Evolutionary conservation across 306 rosid species (phyloP), one percentile per base, ranked within the genome.

Genomic region (Ormosia semicastrata): DNA sequence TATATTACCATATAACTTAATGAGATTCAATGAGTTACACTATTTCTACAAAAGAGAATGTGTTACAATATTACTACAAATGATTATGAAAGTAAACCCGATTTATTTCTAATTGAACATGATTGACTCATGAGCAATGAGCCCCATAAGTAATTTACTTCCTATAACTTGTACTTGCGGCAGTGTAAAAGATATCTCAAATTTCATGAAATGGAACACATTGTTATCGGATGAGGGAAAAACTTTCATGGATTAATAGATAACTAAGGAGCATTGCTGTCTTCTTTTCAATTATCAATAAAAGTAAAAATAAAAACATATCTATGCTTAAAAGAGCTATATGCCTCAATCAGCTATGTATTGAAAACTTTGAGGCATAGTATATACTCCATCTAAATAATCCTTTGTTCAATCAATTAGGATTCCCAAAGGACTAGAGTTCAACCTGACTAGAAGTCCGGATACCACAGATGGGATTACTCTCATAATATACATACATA

Each of bases 301-400:
- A 76, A 58, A 43, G 14, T 40, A 54, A 75, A 70, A 71, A 5
- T 71, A 29, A 76, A 79, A 57, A 34, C 76, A 83, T 82, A 43
- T 43, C 1, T 7, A 11, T 43, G 49, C 49, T 5, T 41, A 6
- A 41, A 41, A 41, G 46, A 41, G 46, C 10, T 41, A 41, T 41
- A 41, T 41, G 46, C 46, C 46, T 41, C 46, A 41, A 41, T 10
- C 86, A 82, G 86, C 90, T 80, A 88, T 71, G 76, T 63, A 87
- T 70, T 79, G 90, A 86, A 88, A 83, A 85, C 71, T 83, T 89
- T 85, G 93, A 79, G 90, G 88, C 92, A 85, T 9, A 39, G 36
- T 76, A 81, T 83, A 92, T 81, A 80, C 76, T 84, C 68, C 68
- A 83, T 77, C 89, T 85, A 88, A 88, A 77, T 66, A 46, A 9